phyloP scores from a whole-genome alignment of 2,329 filamentous ascomycete species.

The Gliomastix tumulicola region DNA sequence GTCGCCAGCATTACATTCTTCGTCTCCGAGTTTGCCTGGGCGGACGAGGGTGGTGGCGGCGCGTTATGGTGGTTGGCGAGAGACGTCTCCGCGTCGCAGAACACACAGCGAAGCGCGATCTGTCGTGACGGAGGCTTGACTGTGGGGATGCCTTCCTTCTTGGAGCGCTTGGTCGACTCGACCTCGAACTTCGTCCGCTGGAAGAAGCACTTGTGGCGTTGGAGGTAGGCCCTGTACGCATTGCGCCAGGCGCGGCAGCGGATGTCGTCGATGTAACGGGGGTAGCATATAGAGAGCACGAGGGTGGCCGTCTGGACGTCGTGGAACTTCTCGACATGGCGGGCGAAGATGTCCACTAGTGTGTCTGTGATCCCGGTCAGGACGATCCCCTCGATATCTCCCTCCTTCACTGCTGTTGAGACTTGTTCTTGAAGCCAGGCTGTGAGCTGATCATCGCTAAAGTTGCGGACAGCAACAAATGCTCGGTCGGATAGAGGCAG shows the following conservation, averaged over 20 bases:
- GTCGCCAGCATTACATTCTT: slow-evolving; percentile 52
- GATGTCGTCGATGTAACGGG: slow-evolving; percentile 69
- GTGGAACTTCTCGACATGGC: slow-evolving; percentile 67
- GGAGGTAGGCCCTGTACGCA: slow-evolving; percentile 63
- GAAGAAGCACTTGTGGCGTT: slow-evolving; percentile 67
- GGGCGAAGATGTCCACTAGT: slow-evolving; percentile 67
- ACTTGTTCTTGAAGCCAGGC: slow-evolving; percentile 64
- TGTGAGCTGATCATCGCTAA: slow-evolving; percentile 54
- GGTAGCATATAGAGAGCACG: slow-evolving; percentile 65
- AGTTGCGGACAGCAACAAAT: slow-evolving; percentile 63
- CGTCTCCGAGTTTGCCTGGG: slow-evolving; percentile 24
- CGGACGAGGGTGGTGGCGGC: slow-evolving; percentile 4
- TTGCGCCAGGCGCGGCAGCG: slow-evolving; percentile 69
- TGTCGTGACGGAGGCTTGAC: slow-evolving; percentile 61
- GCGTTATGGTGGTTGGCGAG: slow-evolving; percentile 29
- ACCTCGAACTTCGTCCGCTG: slow-evolving; percentile 73
- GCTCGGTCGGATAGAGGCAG: slow-evolving; percentile 69
- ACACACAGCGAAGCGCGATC: slow-evolving; percentile 68
- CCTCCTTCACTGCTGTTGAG: slow-evolving; percentile 51
- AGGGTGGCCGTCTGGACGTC: slow-evolving; percentile 76
- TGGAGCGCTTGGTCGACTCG: slow-evolving; percentile 64
- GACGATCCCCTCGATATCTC: slow-evolving; percentile 71
- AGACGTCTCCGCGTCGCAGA: slow-evolving; percentile 60
- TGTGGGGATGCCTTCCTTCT: slow-evolving; percentile 54
- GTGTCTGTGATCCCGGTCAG: slow-evolving; percentile 70